phyloP scores from a whole-genome alignment of 1,139 yeast genomes.

The Protomyces pachydermus region DNA sequence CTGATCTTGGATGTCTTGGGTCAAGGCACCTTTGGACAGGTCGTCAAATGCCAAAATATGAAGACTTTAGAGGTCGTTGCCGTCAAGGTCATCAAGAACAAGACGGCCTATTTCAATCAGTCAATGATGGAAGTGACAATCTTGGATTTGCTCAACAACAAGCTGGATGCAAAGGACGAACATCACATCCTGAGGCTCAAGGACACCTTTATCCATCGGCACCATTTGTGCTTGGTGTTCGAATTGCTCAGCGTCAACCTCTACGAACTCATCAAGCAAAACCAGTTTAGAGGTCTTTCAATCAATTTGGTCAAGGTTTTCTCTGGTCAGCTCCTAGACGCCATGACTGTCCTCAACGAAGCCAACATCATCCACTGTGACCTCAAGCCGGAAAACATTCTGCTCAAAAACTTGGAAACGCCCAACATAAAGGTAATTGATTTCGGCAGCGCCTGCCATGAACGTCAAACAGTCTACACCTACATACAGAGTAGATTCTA shows the following conservation, averaged over 20 bases:
- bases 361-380: conserved; percentile 92
- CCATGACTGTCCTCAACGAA: conserved; percentile 72
- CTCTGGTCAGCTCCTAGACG: conserved; percentile 73
- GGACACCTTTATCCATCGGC: conserved; percentile 88
- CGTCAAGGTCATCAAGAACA: conserved; percentile 87
- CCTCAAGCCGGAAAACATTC: conserved; percentile 89
- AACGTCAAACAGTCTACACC: conserved; percentile 81
- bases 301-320: conserved; percentile 74
- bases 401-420: conserved; percentile 66
- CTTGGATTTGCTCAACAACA: conserved; percentile 67
- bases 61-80: conserved; percentile 86
- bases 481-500: conserved; percentile 94
- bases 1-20: conserved; percentile 87
- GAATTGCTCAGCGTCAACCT: conserved; percentile 82
- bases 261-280: conserved; percentile 86
- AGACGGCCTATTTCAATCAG: conserved; percentile 87
- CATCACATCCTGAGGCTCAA: conserved; percentile 71
- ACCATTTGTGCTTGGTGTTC: conserved; percentile 87
- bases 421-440: conserved; percentile 91
- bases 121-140: conserved; percentile 85
- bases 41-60: conserved; percentile 91
- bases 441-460: conserved; percentile 95
- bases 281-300: conserved; percentile 85
- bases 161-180: conserved; percentile 62
- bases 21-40: conserved; percentile 98